phyloP scores from a whole-genome alignment of 495 filamentous ascomycete genomes.

The Hyaloscypha variabilis region DNA sequence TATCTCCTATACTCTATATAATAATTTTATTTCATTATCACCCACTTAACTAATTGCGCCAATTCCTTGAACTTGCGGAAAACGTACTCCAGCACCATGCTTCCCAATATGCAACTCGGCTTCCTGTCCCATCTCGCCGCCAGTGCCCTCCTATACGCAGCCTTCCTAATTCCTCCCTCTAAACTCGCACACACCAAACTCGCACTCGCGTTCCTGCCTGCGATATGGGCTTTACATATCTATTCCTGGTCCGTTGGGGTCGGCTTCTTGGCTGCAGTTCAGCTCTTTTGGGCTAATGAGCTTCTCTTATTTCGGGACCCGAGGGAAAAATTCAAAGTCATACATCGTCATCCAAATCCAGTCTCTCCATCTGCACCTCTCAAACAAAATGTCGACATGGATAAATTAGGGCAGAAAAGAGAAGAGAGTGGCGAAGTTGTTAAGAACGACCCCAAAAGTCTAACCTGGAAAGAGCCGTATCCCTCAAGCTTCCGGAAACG shows the following conservation, averaged over 20 bases:
- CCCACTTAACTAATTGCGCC: not conserved
- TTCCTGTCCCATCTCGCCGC: not conserved
- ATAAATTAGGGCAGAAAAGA: not conserved
- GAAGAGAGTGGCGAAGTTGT: not conserved
- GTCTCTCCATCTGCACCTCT: not conserved
- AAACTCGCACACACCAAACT: not conserved
- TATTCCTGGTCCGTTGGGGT: constrained; percentile 4
- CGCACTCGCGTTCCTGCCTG: not conserved
- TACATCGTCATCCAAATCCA: not conserved
- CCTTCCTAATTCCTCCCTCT: not conserved
- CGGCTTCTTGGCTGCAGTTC: constrained; percentile 8
- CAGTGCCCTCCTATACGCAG: not conserved
- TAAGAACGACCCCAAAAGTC: not conserved
- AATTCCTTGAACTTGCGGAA: not conserved
- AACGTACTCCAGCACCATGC: not conserved
- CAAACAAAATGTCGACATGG: not conserved
- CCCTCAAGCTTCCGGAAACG: not conserved
- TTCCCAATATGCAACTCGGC: not conserved
- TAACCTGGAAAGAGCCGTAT: constrained; percentile 8
- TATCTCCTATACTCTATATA: not conserved
- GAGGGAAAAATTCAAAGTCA: constrained; percentile 1
- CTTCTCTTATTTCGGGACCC: constrained; percentile 3
- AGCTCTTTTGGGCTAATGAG: constrained; percentile 8
- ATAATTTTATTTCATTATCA: not conserved
- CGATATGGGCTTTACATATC: not conserved